Evolutionary conservation across 768 basidiomycete species (phyloP), one percentile per base, ranked within the genome.

Genomic region (Dentipellis sp.): DNA sequence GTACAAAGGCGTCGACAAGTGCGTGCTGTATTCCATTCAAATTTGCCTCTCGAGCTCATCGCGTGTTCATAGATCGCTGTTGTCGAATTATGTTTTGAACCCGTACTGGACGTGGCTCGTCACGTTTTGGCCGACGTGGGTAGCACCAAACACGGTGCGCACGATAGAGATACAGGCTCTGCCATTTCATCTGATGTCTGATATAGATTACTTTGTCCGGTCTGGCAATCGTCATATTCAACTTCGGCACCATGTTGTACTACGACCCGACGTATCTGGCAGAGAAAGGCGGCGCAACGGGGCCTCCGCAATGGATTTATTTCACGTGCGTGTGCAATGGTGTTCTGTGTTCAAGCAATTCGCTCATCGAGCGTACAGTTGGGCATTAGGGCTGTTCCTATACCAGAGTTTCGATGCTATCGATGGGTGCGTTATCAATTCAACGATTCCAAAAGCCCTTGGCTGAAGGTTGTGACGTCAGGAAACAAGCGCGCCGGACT

Each of bases 41-140:
- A 21, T 10, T 19, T 34, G 12, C 22, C 7, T 38, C 10, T 12
- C 53, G 23, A 9, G 36, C 9, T 22, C 50, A 14, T 22, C 52
- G 14, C 53, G 35, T 29, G 19, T 35, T 23, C 11, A 14, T 46
- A 93, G 91, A 67, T 94, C 91, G 9, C 62, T 90, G 35, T 63
- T 88, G 2, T 91, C 91, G 39, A 76, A 80, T 65, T 85, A 86
- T 68, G 72, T 94, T 21, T 74, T 97, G 53, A 80, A 83, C 46
- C 89, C 88, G 2, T 95, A 86, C 71, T 97, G 94, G 93, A 90
- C 76, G 36, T 89, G 88, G 88, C 82, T 95, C 59, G 88, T 95
- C 54, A 92, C 82, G 4, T 75, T 94, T 22, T 94, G 90, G 83
- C 94, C 94, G 2, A 74, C 78, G 47, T 83, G 75, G 47, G 75